A percentile compares a stretch with the other conserved stretches of the same genome.
phyloP scores from a whole-genome alignment of 2,329 filamentous ascomycete species.

The Aspergillus ustus region DNA sequence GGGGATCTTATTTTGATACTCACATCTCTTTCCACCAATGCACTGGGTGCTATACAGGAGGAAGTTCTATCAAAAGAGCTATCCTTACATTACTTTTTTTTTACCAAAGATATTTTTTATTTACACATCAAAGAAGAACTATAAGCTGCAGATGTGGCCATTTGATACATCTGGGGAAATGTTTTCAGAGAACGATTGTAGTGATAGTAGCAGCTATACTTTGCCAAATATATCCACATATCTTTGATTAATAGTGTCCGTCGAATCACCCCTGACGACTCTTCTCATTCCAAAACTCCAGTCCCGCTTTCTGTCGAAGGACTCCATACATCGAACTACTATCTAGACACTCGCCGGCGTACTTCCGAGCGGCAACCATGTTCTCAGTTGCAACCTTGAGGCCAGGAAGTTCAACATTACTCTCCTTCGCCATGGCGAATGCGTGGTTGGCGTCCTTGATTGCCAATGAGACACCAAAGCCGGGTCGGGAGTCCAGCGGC shows the following conservation, averaged over 20 bases:
- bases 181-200: background rate
- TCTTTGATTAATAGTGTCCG: background rate
- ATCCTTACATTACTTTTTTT: background rate
- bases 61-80: background rate
- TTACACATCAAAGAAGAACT: background rate
- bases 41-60: background rate
- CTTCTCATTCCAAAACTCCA: conserved; percentile 47
- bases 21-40: background rate
- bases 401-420: conserved; percentile 38
- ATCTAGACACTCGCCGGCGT: conserved; percentile 43
- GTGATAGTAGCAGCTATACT: background rate
- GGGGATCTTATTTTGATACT: background rate
- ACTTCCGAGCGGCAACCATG: conserved; percentile 42
- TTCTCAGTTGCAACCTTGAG: conserved; percentile 40
- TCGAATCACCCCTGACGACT: conserved; percentile 30
- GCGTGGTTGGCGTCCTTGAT: conserved; percentile 46
- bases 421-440: conserved; percentile 37
- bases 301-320: conserved; percentile 41
- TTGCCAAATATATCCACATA: background rate
- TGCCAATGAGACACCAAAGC: conserved; percentile 43
- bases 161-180: background rate
- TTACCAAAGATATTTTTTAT: background rate
- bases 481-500: conserved; percentile 38
- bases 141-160: background rate
- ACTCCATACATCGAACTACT: conserved; percentile 46